A percentile compares a stretch with the other conserved stretches of the same genome.
Evolutionary conservation across 495 filamentous ascomycete species (phyloP).

Genomic region (Cudoniella acicularis): DNA sequence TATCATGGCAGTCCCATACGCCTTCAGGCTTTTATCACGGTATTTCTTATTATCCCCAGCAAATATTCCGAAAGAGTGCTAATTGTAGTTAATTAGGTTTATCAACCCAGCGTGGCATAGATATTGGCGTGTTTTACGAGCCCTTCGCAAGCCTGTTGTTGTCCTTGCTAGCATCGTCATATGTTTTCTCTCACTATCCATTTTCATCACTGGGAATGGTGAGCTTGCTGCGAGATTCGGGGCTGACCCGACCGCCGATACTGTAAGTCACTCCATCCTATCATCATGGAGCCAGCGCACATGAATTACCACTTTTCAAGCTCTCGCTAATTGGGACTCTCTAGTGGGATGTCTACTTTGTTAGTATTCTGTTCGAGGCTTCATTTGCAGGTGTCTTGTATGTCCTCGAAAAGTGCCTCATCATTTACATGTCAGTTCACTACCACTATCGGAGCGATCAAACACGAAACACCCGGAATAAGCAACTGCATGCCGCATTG

Average conservation of each 20-base stretch:
- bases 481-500: conserved; percentile 64
- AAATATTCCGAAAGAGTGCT: too few relatives aligned
- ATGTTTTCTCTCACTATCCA: conserved; percentile 21
- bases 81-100: background rate
- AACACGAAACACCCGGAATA: conserved; percentile 61
- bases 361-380: background rate
- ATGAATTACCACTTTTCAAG: background rate
- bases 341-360: background rate
- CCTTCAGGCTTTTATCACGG: conserved; percentile 26
- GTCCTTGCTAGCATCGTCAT: conserved; percentile 11
- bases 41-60: too few relatives aligned
- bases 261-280: too few relatives aligned
- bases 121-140: conserved; percentile 28
- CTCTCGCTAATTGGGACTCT: background rate
- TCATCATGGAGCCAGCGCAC: too few relatives aligned
- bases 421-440: conserved; percentile 75
- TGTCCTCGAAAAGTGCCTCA: conserved; percentile 61
- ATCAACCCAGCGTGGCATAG: conserved; percentile 28
- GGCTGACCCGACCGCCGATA: background rate
- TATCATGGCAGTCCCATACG: conserved; percentile 23
- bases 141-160: conserved; percentile 22
- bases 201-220: conserved; percentile 1
- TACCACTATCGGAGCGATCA: conserved; percentile 76
- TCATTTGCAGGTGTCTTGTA: conserved; percentile 40
- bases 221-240: background rate